Base-by-base conservation (phyloP, 1,139 yeast species). In the Suhomyces ambrosiae region DNA sequence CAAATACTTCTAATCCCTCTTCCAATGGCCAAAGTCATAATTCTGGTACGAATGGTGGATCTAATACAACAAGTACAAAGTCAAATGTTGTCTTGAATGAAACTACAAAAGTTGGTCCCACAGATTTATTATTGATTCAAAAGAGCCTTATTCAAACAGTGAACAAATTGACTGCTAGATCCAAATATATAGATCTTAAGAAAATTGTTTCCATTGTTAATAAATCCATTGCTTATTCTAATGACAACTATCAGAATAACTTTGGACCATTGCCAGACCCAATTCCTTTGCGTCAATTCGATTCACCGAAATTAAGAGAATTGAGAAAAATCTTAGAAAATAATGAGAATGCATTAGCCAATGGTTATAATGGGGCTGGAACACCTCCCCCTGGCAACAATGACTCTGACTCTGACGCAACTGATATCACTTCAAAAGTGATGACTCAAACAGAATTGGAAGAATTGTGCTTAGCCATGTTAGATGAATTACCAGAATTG, bases 401-500 rank as follows among this genome's bases (percentile, higher is more conserved):
- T 9, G 48, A 40, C 22, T 40, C 44, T 12, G 50, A 44, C 25
- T 30, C 38, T 3, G 49, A 45, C 10, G 31, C 15, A 6, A 10
- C 32, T 7, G 43, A 31, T 35, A 15, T 22, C 18, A 26, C 29
- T 28, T 34, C 27, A 5, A 48, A 49, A 30, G 35, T 48, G 7
- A 46, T 69, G 55, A 50, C 61, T 17, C 73, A 65, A 46, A 43
- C 71, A 13, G 95, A 88, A 48, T 73, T 89, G 37, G 97, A 90
- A 56, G 92, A 82, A 47, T 67, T 89, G 35, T 89, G 95, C 10
- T 58, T 88, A 35, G 86, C 89, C 5, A 86, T 92, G 92, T 66
- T 87, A 48, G 85, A 81, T 47, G 97, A 92, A 60, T 74, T 94
- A 44, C 96, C 97, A 1, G 96, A 88, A 56, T 71, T 92, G 40